Conservation (phyloP, 1,139 yeast species). For the Wickerhamomyces sp. region DNA sequence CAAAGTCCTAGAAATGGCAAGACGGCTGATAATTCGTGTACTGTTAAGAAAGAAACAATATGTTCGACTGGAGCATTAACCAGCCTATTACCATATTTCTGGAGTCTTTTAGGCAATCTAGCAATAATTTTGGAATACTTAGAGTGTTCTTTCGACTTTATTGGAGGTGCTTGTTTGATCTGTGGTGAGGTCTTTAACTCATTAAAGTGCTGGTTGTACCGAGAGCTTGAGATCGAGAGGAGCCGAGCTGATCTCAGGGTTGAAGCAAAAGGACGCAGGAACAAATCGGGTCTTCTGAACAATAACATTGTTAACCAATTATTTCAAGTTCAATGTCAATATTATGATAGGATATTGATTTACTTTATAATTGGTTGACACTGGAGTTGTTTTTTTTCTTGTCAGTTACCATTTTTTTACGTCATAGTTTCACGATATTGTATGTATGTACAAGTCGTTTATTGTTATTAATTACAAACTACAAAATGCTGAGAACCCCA, state of each 20-base stretch:
- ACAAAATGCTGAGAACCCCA: constrained; percentile 26
- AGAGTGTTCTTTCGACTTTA: constrained; percentile 2
- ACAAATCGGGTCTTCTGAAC: neutral
- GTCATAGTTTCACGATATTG: neutral
- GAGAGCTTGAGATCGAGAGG: neutral
- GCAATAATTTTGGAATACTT: constrained; percentile 4
- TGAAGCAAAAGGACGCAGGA: neutral
- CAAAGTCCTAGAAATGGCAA: constrained; percentile 74
- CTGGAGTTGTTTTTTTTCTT: neutral
- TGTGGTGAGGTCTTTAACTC: constrained; percentile 12
- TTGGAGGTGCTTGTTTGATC: neutral
- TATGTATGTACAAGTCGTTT: neutral
- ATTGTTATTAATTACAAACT: neutral
- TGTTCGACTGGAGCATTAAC: constrained; percentile 59
- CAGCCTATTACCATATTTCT: constrained; percentile 20
- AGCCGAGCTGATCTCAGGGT: neutral
- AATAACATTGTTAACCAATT: neutral
- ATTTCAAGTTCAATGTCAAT: neutral
- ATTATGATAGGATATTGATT: too few relatives aligned
- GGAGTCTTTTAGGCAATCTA: constrained; percentile 19
- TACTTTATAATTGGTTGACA: too few relatives aligned
- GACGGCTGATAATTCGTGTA: constrained; percentile 87
- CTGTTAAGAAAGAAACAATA: constrained; percentile 64
- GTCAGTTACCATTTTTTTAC: neutral
- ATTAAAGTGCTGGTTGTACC: constrained; percentile 8